phyloP scores from a whole-genome alignment of 371 early-diverging fungal genomes.

The Coemansia sp. region DNA sequence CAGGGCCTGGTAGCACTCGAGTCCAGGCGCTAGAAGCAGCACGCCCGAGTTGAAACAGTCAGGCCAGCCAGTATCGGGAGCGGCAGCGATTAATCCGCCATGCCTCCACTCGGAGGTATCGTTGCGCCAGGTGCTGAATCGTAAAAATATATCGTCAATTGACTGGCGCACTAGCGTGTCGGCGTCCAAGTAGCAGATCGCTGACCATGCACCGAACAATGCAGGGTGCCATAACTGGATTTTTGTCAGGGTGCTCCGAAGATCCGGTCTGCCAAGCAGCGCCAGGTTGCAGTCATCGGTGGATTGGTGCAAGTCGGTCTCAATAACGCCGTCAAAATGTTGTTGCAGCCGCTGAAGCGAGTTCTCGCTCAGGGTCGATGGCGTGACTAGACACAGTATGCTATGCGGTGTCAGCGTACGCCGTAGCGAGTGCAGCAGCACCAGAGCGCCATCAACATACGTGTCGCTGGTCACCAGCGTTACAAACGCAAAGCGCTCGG shows the following conservation, averaged over 20 bases:
- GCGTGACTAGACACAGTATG: constrained; percentile 73
- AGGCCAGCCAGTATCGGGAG: constrained; percentile 86
- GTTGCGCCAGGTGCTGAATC: constrained; percentile 30
- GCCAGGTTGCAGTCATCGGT: constrained; percentile 59
- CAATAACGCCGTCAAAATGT: constrained; percentile 66
- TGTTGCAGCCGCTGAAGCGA: constrained; percentile 54
- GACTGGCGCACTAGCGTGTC: constrained; percentile 78
- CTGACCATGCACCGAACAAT: constrained; percentile 56
- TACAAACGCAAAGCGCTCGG: constrained; percentile 57
- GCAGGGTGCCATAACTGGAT: constrained; percentile 77
- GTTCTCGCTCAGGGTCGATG: constrained; percentile 54
- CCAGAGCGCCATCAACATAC: constrained; percentile 84
- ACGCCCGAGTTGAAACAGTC: constrained; percentile 97
- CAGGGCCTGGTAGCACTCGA: constrained; percentile 42
- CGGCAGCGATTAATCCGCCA: constrained; percentile 73
- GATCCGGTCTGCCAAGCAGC: constrained; percentile 84
- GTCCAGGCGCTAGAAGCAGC: constrained; percentile 73
- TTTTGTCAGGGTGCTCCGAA: constrained; percentile 86
- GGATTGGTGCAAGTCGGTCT: constrained; percentile 57
- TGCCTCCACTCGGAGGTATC: constrained; percentile 39
- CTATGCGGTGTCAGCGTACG: constrained; percentile 60
- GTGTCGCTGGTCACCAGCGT: constrained; percentile 73
- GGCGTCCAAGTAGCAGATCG: constrained; percentile 86
- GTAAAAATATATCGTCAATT: constrained; percentile 79
- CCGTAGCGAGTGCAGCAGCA: constrained; percentile 75